Percentiles rank a stretch among this genome's conserved stretches.
phyloP scores from a whole-genome alignment of 1,284 basidiomycete genomes.

The Pterulicium gracile region DNA sequence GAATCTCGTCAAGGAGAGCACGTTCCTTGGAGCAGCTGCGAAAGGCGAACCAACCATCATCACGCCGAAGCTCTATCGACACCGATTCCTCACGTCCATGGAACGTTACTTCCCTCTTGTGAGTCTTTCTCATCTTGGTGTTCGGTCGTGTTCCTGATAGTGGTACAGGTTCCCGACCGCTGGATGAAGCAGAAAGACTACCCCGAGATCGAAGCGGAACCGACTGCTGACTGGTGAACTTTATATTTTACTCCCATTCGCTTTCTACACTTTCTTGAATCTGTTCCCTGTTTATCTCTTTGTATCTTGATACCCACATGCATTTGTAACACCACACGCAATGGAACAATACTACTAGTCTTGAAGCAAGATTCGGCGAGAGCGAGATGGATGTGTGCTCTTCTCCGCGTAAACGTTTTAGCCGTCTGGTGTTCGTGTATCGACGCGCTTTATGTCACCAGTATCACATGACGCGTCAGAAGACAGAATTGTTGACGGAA shows the following conservation, averaged over 20 bases:
- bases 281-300: neutral
- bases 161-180: constrained; percentile 61
- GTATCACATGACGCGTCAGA: no score
- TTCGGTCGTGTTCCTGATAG: constrained; percentile 5
- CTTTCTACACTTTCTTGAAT: neutral
- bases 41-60: constrained; percentile 90
- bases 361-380: no score
- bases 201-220: constrained; percentile 59
- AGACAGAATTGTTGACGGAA: no score
- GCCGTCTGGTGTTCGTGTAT: no score
- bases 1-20: constrained; percentile 93
- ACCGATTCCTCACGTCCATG: constrained; percentile 86
- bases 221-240: constrained; percentile 41
- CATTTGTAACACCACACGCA: neutral
- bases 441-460: no score
- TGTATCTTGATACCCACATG: neutral
- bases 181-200: constrained; percentile 79
- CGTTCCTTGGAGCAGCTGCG: constrained; percentile 72
- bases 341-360: no score
- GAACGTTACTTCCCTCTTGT: constrained; percentile 85
- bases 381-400: no score
- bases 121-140: constrained; percentile 15
- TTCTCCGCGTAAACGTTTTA: no score
- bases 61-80: constrained; percentile 76
- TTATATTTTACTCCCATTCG: neutral